Base-by-base conservation (phyloP, 108 stramenopile species). In the Nitzschia sp. region DNA sequence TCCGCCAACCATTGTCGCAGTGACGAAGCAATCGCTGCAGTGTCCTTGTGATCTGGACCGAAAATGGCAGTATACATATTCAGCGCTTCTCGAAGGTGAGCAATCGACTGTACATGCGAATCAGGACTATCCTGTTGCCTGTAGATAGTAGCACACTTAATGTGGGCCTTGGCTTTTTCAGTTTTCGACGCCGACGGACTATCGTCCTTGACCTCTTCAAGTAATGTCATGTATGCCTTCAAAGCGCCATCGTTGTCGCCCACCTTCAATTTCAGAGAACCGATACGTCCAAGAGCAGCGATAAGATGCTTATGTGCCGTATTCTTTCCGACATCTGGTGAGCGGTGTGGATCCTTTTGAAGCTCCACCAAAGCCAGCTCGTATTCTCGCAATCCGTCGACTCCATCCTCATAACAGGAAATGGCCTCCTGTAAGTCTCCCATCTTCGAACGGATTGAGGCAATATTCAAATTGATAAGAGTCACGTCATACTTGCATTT, bases 101-200 rank as follows among this genome's bases (percentile, higher is more conserved):
- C 43, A 41, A 91, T 86, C 21, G 89, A 87, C 51, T 85, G 76
- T 29, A 77, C 84, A 53, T 87, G 88, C 8, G 83, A 83, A 46
- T 89, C 82, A 25, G 69, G 43, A 50, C 75, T 81, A 24, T 79
- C 83, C 26, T 83, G 77, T 51, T 86, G 83, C 0, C 92, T 84
- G 63, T 86, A 89, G 52, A 93, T 93, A 8, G 92, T 93, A 12
- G 92, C 92, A 63, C 89, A 91, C 60, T 93, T 93, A 51, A 93
- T 88, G 53, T 90, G 87, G 19, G 89, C 92, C 70, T 93, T 93
- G 20, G 89, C 92, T 57, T 86, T 86, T 57, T 93, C 92, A 8
- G 81, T 84, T n/a, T 84, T 70, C 3, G 89, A 90, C 24, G 89
- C 79, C 15, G 77, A 64, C 12, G 92, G 89, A 63, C 89, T 91